Conservation (phyloP, 2,329 filamentous ascomycete genomes). For the Clonostachys sp. region DNA sequence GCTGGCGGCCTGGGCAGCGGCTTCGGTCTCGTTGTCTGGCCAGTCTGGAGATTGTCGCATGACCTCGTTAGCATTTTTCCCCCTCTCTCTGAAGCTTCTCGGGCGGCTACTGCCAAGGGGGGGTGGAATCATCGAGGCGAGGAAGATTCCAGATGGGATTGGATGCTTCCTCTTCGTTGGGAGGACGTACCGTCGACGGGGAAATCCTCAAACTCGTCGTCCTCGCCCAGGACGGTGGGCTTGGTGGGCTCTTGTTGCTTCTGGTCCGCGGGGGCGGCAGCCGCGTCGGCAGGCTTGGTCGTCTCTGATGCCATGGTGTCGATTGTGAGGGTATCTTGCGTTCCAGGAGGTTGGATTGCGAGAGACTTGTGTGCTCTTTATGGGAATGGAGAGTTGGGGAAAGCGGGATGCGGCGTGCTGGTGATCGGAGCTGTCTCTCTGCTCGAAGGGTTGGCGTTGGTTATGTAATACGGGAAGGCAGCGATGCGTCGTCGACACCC, state of each 20-base stretch:
- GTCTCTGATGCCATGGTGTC: slow-evolving; percentile 16
- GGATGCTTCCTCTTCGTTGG: neutral
- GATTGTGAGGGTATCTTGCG: no score
- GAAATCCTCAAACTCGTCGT: slow-evolving; percentile 99
- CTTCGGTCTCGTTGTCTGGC: slow-evolving; percentile 86
- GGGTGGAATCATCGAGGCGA: neutral
- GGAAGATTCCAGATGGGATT: neutral
- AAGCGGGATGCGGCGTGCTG: no score
- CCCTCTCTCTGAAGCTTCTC: neutral
- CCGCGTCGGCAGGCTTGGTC: slow-evolving; percentile 21
- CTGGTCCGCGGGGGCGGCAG: slow-evolving; percentile 16
- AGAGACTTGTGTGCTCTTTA: no score
- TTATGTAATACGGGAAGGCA: no score
- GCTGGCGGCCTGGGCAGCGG: slow-evolving; percentile 41
- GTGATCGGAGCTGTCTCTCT: no score
- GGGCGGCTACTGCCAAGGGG: neutral
- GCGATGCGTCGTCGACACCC: no score
- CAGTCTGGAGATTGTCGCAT: slow-evolving; percentile 59
- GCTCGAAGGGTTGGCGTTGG: no score
- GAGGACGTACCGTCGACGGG: slow-evolving; percentile 75
- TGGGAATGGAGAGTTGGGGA: no score
- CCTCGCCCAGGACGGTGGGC: slow-evolving; percentile 74
- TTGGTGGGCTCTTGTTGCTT: slow-evolving; percentile 26
- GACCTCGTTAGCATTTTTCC: neutral
- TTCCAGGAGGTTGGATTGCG: no score